phyloP scores from a whole-genome alignment of 441 rosid genomes.

The Theobroma grandiflorum region DNA sequence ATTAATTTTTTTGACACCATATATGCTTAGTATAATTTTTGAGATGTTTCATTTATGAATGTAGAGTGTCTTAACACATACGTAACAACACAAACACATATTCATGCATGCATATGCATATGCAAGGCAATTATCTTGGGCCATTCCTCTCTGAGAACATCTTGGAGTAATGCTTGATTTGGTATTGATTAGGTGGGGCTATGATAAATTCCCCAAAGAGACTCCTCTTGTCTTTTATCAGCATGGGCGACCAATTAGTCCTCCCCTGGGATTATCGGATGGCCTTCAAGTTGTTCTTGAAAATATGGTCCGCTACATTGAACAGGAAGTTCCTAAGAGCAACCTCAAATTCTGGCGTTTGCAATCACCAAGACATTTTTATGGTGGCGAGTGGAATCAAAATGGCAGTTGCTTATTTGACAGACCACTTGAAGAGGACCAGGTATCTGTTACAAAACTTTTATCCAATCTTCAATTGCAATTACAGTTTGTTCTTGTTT shows the following conservation, averaged over 20 bases:
- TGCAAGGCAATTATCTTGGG: neutral
- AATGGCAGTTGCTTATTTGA: constrained; percentile 77
- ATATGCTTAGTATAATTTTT: neutral
- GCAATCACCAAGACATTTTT: constrained; percentile 87
- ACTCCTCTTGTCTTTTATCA: constrained; percentile 83
- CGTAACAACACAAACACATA: neutral
- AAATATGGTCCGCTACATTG: constrained; percentile 71
- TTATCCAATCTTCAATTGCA: neutral
- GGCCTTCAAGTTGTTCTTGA: constrained; percentile 82
- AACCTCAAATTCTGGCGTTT: constrained; percentile 89
- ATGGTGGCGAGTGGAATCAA: constrained; percentile 76
- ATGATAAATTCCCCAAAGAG: constrained; percentile 88
- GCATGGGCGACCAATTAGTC: constrained; percentile 70
- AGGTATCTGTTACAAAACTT: constrained; percentile 52
- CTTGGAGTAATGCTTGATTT: constrained; percentile 17
- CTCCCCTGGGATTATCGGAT: constrained; percentile 70
- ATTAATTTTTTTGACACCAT: neutral
- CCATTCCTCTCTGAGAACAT: constrained; percentile 6
- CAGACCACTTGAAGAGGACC: constrained; percentile 65
- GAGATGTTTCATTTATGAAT: neutral
- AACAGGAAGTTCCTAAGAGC: constrained; percentile 60
- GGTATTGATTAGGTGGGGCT: constrained; percentile 75
- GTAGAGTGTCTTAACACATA: neutral
- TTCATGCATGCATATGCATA: neutral
- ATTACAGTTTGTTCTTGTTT: neutral